Conservation (phyloP, 2,329 filamentous ascomycete species). For the Penicillium thymicola region DNA sequence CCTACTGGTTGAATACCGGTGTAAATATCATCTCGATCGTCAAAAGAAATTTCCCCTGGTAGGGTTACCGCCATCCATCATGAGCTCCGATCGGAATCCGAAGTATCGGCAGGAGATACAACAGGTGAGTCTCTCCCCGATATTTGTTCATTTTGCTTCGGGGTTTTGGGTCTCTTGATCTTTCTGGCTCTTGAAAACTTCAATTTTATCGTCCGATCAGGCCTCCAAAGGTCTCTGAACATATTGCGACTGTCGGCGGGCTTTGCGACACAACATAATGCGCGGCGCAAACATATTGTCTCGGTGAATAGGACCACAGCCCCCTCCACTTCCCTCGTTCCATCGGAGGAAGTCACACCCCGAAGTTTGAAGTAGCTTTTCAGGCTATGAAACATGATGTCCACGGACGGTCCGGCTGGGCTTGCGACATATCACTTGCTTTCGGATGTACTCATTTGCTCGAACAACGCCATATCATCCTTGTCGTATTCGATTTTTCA, state of each 20-base stretch:
- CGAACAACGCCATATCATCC: neutral
- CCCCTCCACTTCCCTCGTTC: neutral
- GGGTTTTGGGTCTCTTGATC: neutral
- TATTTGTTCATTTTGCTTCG: neutral
- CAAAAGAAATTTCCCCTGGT: neutral
- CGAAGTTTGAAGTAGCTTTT: neutral
- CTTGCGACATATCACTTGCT: neutral
- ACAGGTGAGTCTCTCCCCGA: conserved; percentile 60
- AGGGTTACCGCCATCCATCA: conserved; percentile 41
- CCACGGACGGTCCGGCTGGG: neutral
- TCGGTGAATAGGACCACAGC: neutral
- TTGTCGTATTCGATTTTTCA: no score
- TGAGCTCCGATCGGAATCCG: conserved; percentile 67
- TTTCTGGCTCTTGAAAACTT: neutral
- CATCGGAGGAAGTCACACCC: no score
- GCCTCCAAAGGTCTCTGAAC: neutral
- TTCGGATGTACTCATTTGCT: neutral
- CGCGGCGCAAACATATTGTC: neutral
- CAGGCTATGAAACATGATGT: neutral
- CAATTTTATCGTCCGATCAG: neutral
- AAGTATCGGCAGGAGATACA: conserved; percentile 99
- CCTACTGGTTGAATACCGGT: neutral
- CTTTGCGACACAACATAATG: neutral
- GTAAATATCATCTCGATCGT: neutral
- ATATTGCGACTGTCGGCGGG: neutral